Conservation (phyloP, 176 grass and related monocot genomes). For the Cymbopogon citratus region DNA sequence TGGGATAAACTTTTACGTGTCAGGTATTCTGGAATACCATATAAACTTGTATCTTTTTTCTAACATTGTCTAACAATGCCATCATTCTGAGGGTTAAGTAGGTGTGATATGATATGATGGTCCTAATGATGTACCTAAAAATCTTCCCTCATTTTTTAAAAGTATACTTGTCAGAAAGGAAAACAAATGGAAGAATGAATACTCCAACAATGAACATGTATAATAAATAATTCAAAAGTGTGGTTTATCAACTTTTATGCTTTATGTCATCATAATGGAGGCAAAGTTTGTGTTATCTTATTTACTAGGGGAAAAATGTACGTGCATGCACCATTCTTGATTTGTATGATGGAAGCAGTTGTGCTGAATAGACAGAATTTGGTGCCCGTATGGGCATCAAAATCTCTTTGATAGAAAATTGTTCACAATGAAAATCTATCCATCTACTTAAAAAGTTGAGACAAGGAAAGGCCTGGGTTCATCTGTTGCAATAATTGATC, state of each 20-base stretch:
- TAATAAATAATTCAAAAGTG: neutral
- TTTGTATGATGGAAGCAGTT: neutral
- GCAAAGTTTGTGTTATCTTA: neutral
- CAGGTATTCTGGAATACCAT: constrained; percentile 48
- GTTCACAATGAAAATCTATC: neutral
- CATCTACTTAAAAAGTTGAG: constrained; percentile 1
- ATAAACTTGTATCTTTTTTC: constrained; percentile 15
- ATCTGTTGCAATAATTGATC: neutral
- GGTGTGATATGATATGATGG: neutral
- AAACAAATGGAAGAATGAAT: neutral
- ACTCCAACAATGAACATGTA: neutral
- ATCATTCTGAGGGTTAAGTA: neutral
- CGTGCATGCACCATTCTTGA: neutral
- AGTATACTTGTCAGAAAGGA: neutral
- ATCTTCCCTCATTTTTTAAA: neutral
- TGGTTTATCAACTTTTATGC: neutral
- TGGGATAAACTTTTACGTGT: constrained; percentile 98
- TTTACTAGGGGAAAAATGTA: neutral
- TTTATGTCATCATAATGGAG: neutral
- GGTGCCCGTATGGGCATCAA: neutral
- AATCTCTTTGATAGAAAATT: neutral
- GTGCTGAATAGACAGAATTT: neutral
- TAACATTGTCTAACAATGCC: neutral
- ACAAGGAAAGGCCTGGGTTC: neutral
- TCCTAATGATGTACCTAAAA: neutral